Evolutionary conservation across 192 early-diverging fungal genomes (phyloP), one percentile per base, ranked within the genome.

Genomic region (Backusella macrospora): DNA sequence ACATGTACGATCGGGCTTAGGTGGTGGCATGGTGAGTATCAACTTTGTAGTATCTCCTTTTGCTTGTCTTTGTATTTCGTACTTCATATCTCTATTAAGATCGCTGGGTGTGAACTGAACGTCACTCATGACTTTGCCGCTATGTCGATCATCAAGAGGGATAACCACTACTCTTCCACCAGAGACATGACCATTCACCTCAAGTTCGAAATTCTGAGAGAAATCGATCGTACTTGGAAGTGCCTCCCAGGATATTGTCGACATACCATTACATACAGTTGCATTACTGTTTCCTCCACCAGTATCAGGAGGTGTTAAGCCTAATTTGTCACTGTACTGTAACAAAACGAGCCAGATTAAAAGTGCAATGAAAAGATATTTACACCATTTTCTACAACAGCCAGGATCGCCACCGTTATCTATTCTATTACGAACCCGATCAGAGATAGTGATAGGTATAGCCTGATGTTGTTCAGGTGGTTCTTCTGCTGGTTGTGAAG

Each of bases 321-420:
- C 67, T 16, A 68, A 16, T 29, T 45, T 45, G 21, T 68, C 67
- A 47, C 67, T 47, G 44, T 47, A 46, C 15, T 44, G 10, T 34
- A 68, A 47, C 26, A 68, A 34, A 1, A 68, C 67, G 21, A 68
- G 42, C 67, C 67, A 68, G 1, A 68, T 68, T 47, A 68, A 68
- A 29, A 68, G 5, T 7, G 45, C 45, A 29, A 45, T 45, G 44
- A 68, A 34, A 6, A 68, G 23, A 21, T 45, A 47, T 47, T 68
- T 68, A 15, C 42, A 68, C 45, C 42, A 47, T 68, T 68, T 68
- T 46, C 67, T 21, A 47, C 67, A 68, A 21, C 65, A 66, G 7
- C 65, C 65, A 42, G 65, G 65, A 9, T 66, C 65, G 1, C 7
- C 65, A 23, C 40, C 21, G 21, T 59, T 59, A 26, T 59, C 52